A percentile compares a stretch with the other conserved stretches of the same genome.
phyloP scores from a whole-genome alignment of 495 filamentous ascomycete genomes.

The Lophium mytilinum region DNA sequence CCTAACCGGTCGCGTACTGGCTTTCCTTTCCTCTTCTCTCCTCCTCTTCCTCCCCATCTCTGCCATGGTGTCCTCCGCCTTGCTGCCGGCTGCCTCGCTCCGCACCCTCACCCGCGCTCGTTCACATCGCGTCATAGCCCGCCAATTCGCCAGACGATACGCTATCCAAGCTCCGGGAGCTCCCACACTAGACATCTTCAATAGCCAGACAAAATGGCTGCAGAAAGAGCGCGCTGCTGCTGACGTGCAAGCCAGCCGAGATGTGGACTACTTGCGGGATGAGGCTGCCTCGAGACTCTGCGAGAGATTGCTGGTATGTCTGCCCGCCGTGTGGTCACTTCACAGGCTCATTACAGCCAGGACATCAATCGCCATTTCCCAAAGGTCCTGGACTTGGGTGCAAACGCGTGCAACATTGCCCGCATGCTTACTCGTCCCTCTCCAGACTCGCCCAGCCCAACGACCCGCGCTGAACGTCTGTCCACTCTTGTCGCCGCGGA shows the following conservation, averaged over 20 bases:
- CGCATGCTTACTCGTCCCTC: constrained; percentile 61
- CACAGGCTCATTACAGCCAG: constrained; percentile 35
- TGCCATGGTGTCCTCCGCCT: background rate
- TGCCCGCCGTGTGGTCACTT: background rate
- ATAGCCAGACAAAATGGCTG: constrained; percentile 71
- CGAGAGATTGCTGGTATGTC: constrained; percentile 70
- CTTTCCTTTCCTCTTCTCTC: background rate
- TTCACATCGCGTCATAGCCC: constrained; percentile 8
- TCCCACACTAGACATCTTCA: constrained; percentile 84
- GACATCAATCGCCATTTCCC: constrained; percentile 86
- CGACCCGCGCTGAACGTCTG: constrained; percentile 60
- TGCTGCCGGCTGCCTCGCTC: constrained; percentile 15
- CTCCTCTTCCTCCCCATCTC: background rate
- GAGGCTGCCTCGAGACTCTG: constrained; percentile 80
- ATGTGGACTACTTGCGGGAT: constrained; percentile 85
- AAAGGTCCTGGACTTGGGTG: constrained; percentile 83
- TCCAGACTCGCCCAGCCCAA: constrained; percentile 41
- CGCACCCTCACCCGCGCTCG: constrained; percentile 20
- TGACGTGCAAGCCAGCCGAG: constrained; percentile 61
- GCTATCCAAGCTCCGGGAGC: constrained; percentile 68
- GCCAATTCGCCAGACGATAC: constrained; percentile 44
- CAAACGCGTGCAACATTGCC: constrained; percentile 92
- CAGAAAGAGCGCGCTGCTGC: constrained; percentile 80
- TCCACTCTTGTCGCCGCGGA: constrained; percentile 69
- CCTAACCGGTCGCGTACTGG: too few species aligned